Evolutionary conservation across 805 yeast species (phyloP).

Genomic region (Metschnikowia proteae): DNA sequence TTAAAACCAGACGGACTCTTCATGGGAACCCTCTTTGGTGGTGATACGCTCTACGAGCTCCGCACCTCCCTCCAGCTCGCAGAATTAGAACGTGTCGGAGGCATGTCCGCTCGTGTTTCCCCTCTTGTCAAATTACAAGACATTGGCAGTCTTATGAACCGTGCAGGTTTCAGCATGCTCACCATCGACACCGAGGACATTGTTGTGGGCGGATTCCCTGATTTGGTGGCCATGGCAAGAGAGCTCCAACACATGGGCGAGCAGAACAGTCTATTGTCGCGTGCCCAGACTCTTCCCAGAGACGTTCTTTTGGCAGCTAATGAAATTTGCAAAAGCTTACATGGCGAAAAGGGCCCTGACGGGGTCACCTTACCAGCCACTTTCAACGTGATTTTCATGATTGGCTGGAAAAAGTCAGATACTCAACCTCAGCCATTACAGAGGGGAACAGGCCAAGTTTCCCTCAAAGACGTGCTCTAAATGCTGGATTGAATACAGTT

Average conservation of each 20-base stretch:
- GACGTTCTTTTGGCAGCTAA: constrained; percentile 74
- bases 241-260: constrained; percentile 85
- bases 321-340: constrained; percentile 66
- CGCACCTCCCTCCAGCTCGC: constrained; percentile 79
- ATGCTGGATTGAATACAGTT: background rate
- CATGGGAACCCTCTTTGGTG: constrained; percentile 77
- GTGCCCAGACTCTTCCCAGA: constrained; percentile 38
- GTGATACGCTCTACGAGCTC: constrained; percentile 80
- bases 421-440: constrained; percentile 68
- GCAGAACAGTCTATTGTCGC: constrained; percentile 62
- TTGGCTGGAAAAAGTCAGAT: constrained; percentile 81
- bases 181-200: constrained; percentile 84
- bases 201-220: constrained; percentile 71
- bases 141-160: constrained; percentile 65
- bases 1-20: constrained; percentile 79
- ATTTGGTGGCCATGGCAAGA: constrained; percentile 58
- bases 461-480: constrained; percentile 57
- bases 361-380: constrained; percentile 70
- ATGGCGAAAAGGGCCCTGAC: constrained; percentile 55
- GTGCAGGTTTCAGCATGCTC: constrained; percentile 73
- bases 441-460: constrained; percentile 69
- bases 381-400: constrained; percentile 73
- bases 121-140: constrained; percentile 79
- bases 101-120: constrained; percentile 75
- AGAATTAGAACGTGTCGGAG: constrained; percentile 74